Base-by-base conservation (phyloP, 2,329 filamentous ascomycete species). In the Emmonsiellopsis sp. region DNA sequence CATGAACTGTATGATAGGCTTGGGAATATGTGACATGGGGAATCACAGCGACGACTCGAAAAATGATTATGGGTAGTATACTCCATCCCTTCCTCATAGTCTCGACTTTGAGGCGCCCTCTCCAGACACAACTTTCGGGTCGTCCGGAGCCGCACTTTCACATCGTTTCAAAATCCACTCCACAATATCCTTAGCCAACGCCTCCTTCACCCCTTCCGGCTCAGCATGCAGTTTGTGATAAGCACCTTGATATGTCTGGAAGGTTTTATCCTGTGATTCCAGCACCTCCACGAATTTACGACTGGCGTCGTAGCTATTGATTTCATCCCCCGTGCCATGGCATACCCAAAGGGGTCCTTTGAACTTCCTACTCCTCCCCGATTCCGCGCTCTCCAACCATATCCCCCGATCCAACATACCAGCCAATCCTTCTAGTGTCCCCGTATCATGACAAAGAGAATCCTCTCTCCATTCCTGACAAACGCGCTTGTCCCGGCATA, bases 371-470 rank as follows among this genome's bases (percentile, higher is more conserved):
- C 56, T 65, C 44, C 60, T 53, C 42, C 57, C 58, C 34, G 49
- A 45, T 17, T 59, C 57, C 34, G 57, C 57, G 2, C 73, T 76
- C 2, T 80, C 71, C 56, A 95, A 70, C 51, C 75, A 76, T 5
- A 71, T 71, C 1, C 85, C 85, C 31, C 91, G 80, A 66, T 94
- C 88, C 58, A 96, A 72, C 78, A 95, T 78, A 0, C 81, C 84
- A 0, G 86, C 79, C 36, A 95, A 67, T 0, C 87, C 87, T 67
- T 91, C 85, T n/a, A 95, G 76, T 6, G 91, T 95, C 37, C 89
- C 91, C 2, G 83, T 92, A 68, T 92, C 79, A 70, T 95, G 90
- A 68, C 84, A 83, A 51, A 95, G 74, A 49, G 76, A 65, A 68
- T 96, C 91, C 33, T 80, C 77, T 2, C 73, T 71, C 58, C 87